phyloP scores from a whole-genome alignment of 2,329 filamentous ascomycete genomes.

The Celoporthe dispersa region DNA sequence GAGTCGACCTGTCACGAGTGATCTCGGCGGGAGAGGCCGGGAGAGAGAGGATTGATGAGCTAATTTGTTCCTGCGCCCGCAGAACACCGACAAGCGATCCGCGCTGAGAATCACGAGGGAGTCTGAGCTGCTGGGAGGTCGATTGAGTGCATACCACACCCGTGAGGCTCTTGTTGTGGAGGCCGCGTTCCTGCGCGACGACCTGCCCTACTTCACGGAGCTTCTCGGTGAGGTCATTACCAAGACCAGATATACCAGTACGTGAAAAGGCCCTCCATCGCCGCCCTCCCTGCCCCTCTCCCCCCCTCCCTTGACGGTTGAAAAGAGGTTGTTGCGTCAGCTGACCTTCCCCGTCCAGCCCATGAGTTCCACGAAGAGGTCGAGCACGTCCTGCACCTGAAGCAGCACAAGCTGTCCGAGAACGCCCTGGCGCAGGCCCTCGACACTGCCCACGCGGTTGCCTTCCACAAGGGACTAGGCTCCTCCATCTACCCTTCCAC shows the following conservation, averaged over 20 bases:
- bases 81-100: conserved; percentile 88
- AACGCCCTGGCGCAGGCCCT: conserved; percentile 71
- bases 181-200: conserved; percentile 92
- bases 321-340: conserved; percentile 26
- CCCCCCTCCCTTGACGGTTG: conserved; percentile 15
- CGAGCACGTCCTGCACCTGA: conserved; percentile 72
- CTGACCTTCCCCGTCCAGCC: conserved; percentile 54
- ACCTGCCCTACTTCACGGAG: conserved; percentile 97
- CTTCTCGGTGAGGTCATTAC: conserved; percentile 89
- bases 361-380: conserved; percentile 93
- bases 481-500: conserved; percentile 74
- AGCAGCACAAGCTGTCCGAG: conserved; percentile 74
- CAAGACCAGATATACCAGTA: conserved; percentile 83
- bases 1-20: conserved; percentile 33
- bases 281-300: no score
- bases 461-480: conserved; percentile 93
- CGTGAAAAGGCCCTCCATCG: conserved; percentile 40
- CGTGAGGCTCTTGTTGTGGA: conserved; percentile 91
- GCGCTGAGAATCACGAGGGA: conserved; percentile 93
- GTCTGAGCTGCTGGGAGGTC: conserved; percentile 90
- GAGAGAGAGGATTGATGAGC: conserved; percentile 40
- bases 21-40: conserved; percentile 24
- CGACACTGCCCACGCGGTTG: conserved; percentile 82
- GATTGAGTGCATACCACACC: conserved; percentile 86
- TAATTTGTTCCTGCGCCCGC: conserved; percentile 49